Percentiles rank a stretch among this genome's conserved stretches.
These are phyloP conservation scores for Sphaerulina populicola DNA, from an alignment of 2,329 filamentous ascomycete species.

Conservation along the genomic window DNA sequence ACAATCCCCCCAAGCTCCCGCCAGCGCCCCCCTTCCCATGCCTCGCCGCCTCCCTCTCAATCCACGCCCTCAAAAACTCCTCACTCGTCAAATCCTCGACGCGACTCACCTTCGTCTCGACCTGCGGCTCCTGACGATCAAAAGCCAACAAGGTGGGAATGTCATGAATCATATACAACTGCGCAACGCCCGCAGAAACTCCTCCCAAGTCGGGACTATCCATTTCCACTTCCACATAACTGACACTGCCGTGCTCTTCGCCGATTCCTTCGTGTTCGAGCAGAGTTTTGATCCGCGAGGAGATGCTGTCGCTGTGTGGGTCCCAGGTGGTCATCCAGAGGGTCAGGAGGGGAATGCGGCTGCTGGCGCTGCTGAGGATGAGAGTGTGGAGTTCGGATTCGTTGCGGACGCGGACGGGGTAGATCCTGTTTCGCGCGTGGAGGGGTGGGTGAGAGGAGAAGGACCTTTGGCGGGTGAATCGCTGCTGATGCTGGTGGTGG, in stretches of 20 bases:
- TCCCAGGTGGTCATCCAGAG: slow-evolving; percentile 46
- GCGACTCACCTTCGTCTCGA: slow-evolving; percentile 39
- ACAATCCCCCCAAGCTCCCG: slow-evolving; percentile 33
- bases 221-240: slow-evolving; percentile 43
- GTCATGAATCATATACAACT: slow-evolving; percentile 40
- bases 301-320: slow-evolving; percentile 37
- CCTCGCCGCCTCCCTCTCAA: slow-evolving; percentile 41
- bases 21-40: slow-evolving; percentile 41
- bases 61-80: slow-evolving; percentile 40
- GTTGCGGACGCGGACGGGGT: slow-evolving; percentile 36
- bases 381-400: slow-evolving; percentile 43
- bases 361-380: slow-evolving; percentile 41
- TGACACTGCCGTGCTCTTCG: slow-evolving; percentile 39
- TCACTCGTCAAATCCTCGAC: slow-evolving; percentile 42
- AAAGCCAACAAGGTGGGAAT: slow-evolving; percentile 46
- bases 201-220: slow-evolving; percentile 39
- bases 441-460: slow-evolving; percentile 19
- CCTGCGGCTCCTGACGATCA: slow-evolving; percentile 43
- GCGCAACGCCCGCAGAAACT: slow-evolving; percentile 28
- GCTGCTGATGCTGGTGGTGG: no score
- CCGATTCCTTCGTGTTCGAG: slow-evolving; percentile 40
- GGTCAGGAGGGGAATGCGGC: slow-evolving; percentile 40
- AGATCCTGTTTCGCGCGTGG: slow-evolving; percentile 31
- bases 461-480: no score
- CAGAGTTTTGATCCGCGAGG: slow-evolving; percentile 37